Base-by-base conservation (phyloP, 1,139 yeast genomes). In the Candida buenavistaensis region DNA sequence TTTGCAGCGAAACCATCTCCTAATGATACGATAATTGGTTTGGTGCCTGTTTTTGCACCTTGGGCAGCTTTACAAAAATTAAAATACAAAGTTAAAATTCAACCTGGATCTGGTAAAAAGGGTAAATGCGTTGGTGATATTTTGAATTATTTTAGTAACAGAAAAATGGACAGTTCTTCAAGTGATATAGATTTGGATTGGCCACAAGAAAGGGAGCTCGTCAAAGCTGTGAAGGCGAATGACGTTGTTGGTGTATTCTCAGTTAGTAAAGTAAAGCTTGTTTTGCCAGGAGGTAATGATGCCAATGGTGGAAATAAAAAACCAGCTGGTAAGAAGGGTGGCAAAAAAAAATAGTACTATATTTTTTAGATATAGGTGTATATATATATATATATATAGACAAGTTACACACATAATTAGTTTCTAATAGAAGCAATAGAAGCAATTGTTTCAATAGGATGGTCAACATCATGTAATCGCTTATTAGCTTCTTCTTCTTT, bases 21-120 rank as follows among this genome's bases (percentile, higher is more conserved):
- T 15, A 55, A 62, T 1, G 80, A 76, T 46, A 61, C 63, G 0
- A 46, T 82, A 10, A 49, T 58, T 6, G 87, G 80, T 33, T 78
- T 85, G 6, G 76, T 92, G 6, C 96, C 97, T 0, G 81, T 87
- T 7, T 90, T 89, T 69, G 97, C 92, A 0, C 98, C 98, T 1
- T 94, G 97, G 96, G 62, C 75, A 9, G 74, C 97, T 0, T 60
- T 92, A 48, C 74, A 68, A 42, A 83, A 83, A 55, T 77, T 74
- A 60, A 83, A 86, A 55, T 89, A 85, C 62, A 89, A 88, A 55
- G 82, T 87, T 25, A 90, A 92, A 57, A 62, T 92, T 26, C 88
- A 81, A 47, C 94, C 95, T 0, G 99, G 99, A 0, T 69, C 75
- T 28, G 81, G 82, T 17, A 92, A 94, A 57, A 92, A 90, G 58